Conservation (phyloP, 306 rosid genomes). For the Medicago lupulina region DNA sequence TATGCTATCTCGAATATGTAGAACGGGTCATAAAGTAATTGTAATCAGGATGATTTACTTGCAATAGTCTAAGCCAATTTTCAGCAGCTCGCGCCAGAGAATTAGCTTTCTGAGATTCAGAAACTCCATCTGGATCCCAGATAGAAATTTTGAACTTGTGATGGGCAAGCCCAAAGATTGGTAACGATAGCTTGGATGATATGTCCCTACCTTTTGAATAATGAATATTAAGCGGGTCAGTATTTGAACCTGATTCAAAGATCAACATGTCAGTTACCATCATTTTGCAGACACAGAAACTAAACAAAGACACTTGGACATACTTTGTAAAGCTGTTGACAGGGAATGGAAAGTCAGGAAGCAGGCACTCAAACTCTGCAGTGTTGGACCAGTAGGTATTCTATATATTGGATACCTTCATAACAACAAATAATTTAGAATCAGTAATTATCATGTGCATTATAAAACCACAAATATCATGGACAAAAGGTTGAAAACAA, state of each 20-base stretch:
- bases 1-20: slow-evolving; percentile 55
- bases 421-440: slow-evolving; percentile 32
- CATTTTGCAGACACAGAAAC: slow-evolving; percentile 30
- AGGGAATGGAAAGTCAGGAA: slow-evolving; percentile 82
- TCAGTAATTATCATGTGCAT: slow-evolving; percentile 10
- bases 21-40: slow-evolving; percentile 64
- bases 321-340: slow-evolving; percentile 68
- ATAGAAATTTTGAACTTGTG: slow-evolving; percentile 73
- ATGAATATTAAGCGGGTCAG: slow-evolving; percentile 56
- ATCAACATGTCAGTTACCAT: slow-evolving; percentile 35
- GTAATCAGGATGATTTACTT: slow-evolving; percentile 80
- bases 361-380: slow-evolving; percentile 85
- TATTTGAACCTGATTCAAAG: slow-evolving; percentile 61
- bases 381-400: slow-evolving; percentile 93
- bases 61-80: slow-evolving; percentile 69
- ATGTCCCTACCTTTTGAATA: slow-evolving; percentile 53
- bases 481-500: slow-evolving; percentile 23
- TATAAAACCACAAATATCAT: slow-evolving; percentile 21
- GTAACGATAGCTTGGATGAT: slow-evolving; percentile 63
- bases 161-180: slow-evolving; percentile 80
- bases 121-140: slow-evolving; percentile 71
- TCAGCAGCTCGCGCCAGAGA: slow-evolving; percentile 74
- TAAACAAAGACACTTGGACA: slow-evolving; percentile 38
- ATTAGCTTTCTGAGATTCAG: slow-evolving; percentile 66
- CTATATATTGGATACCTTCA: slow-evolving; percentile 94